Evolutionary conservation across 768 basidiomycete genomes (phyloP).

Genomic region (Trametes cingulata): DNA sequence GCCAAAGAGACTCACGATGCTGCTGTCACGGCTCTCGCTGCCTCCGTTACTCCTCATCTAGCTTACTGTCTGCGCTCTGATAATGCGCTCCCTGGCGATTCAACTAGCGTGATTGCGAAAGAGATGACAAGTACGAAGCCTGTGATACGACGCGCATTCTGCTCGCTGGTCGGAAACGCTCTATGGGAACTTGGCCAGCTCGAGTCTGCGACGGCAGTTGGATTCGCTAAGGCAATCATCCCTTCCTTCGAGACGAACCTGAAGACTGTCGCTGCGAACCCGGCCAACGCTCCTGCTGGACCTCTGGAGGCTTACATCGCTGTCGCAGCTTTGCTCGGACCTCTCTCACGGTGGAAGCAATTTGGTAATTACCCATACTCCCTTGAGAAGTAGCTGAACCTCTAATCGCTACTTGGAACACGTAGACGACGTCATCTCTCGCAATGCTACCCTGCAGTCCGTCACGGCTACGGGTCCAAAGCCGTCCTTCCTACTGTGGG

Average conservation of each 20-base stretch:
- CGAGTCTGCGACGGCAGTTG: constrained; percentile 42
- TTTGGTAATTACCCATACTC: constrained; percentile 47
- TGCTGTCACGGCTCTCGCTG: constrained; percentile 54
- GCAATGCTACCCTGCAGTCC: constrained; percentile 48
- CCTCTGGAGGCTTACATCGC: constrained; percentile 88
- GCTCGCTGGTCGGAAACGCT: constrained; percentile 59
- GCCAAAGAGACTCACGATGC: constrained; percentile 80
- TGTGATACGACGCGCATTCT: constrained; percentile 59
- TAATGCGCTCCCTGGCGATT: constrained; percentile 44
- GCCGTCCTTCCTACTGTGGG: constrained; percentile 85
- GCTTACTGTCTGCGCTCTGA: constrained; percentile 48
- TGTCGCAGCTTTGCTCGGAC: constrained; percentile 65
- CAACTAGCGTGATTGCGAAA: constrained; percentile 55
- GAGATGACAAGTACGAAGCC: constrained; percentile 75
- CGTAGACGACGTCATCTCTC: constrained; percentile 49
- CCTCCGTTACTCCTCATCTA: constrained; percentile 61
- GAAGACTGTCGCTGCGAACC: constrained; percentile 63
- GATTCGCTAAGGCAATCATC: constrained; percentile 55
- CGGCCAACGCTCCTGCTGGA: constrained; percentile 58
- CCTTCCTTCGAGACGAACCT: constrained; percentile 70
- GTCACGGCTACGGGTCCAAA: constrained; percentile 57
- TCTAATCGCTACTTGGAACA: constrained; percentile 11
- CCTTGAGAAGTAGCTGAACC: not conserved
- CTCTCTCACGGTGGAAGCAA: constrained; percentile 48
- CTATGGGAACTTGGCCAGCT: constrained; percentile 50